Conservation (phyloP, 192 early-diverging fungal species). For the Allomyces javanicus region DNA sequence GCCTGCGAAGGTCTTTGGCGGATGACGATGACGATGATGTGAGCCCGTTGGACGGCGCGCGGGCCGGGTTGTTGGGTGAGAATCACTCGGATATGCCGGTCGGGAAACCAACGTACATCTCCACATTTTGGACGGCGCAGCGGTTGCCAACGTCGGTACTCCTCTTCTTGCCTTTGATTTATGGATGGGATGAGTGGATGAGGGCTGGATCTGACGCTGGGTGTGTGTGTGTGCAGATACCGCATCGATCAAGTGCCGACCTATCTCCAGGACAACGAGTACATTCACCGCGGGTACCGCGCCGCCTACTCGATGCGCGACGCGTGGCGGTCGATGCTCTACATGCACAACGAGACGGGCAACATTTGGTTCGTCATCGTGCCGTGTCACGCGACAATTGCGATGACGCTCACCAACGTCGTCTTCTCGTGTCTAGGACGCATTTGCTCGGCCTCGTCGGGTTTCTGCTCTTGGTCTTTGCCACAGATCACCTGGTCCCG, state of each 20-base stretch:
- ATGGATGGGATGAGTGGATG: too few relatives aligned
- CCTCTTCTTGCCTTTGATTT: too few relatives aligned
- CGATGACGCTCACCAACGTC: background rate
- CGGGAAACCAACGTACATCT: too few relatives aligned
- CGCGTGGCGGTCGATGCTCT: slow-evolving; percentile 39
- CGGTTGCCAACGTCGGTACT: too few relatives aligned
- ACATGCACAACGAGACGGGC: slow-evolving; percentile 44
- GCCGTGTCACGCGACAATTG: background rate
- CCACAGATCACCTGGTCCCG: slow-evolving; percentile 17
- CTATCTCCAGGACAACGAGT: slow-evolving; percentile 9
- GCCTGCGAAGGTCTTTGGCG: too few relatives aligned
- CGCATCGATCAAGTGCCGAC: background rate
- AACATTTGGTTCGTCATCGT: slow-evolving; percentile 25
- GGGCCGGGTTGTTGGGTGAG: too few relatives aligned
- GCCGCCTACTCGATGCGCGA: slow-evolving; percentile 25
- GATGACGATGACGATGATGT: too few relatives aligned
- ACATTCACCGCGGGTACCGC: slow-evolving; percentile 28
- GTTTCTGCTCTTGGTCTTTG: slow-evolving; percentile 27
- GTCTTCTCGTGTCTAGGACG: slow-evolving; percentile 5
- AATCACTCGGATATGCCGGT: too few relatives aligned
- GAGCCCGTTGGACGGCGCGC: too few relatives aligned
- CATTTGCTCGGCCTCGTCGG: slow-evolving; percentile 38
- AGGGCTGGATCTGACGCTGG: too few relatives aligned
- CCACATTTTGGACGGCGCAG: too few relatives aligned
- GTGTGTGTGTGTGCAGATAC: too few relatives aligned